These are phyloP conservation scores for Purpureocillium lavendulum DNA, from an alignment of 2,329 filamentous ascomycete genomes.

Conservation along the genomic window DNA sequence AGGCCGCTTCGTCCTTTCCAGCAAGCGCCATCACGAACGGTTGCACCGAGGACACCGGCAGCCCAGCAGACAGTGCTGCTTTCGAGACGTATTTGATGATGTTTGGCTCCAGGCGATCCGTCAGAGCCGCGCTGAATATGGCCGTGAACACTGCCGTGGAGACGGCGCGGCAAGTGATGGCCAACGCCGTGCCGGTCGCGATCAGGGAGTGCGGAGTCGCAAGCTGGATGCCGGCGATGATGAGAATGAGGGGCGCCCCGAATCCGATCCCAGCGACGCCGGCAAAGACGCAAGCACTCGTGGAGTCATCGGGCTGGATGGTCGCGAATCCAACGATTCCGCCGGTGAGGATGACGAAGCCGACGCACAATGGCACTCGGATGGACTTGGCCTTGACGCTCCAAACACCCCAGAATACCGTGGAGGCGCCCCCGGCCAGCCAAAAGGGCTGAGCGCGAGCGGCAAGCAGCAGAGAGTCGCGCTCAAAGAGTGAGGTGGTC, in stretches of 20 bases:
- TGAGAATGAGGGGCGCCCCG: not conserved
- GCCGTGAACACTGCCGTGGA: constrained; percentile 5
- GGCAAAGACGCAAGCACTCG: not conserved
- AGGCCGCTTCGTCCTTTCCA: too few species aligned
- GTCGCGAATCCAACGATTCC: not conserved
- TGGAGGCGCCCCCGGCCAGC: not conserved
- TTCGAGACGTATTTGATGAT: constrained; percentile 2
- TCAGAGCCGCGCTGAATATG: constrained; percentile 2
- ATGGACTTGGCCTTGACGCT: constrained; percentile 1
- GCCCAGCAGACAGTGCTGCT: constrained; percentile 2
- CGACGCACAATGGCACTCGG: not conserved
- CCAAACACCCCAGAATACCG: not conserved
- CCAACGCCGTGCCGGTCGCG: constrained; percentile 3
- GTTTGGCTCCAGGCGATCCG: not conserved
- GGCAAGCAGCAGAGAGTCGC: not conserved
- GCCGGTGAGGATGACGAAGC: not conserved
- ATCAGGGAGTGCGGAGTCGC: constrained; percentile 1
- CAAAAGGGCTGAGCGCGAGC: not conserved
- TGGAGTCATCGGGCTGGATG: not conserved
- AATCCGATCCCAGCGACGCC: not conserved
- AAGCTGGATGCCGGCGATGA: constrained; percentile 1
- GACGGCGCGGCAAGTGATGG: constrained; percentile 3
- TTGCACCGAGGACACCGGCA: not conserved
- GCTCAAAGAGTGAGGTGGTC: not conserved
- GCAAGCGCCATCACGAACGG: too few species aligned